Percentiles rank a stretch among this genome's conserved stretches.
These are phyloP conservation scores for Alternaria conjuncta DNA, from an alignment of 2,329 filamentous ascomycete genomes.

Conservation along the genomic window DNA sequence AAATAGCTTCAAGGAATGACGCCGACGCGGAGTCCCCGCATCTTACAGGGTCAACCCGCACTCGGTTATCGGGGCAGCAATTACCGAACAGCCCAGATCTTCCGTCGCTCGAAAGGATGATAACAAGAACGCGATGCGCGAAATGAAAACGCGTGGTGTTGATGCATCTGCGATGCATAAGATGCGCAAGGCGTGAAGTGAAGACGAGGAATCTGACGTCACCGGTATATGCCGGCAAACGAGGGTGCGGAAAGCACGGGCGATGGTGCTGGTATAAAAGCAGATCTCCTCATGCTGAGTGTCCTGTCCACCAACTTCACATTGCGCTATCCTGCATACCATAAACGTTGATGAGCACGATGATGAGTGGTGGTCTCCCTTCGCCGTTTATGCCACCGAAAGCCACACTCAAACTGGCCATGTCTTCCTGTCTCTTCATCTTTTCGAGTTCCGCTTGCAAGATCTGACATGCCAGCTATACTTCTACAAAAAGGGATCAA, in stretches of 20 bases:
- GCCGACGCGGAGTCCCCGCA: conserved; percentile 18
- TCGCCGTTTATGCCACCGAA: neutral
- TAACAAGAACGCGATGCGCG: neutral
- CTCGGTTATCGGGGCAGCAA: conserved; percentile 3
- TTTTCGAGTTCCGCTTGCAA: neutral
- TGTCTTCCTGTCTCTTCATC: neutral
- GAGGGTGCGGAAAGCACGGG: neutral
- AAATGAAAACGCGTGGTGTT: neutral
- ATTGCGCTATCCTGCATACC: neutral
- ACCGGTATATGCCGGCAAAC: neutral
- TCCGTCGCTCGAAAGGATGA: conserved; percentile 7
- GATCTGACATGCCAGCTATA: neutral
- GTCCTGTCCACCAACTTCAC: neutral
- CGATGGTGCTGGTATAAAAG: neutral
- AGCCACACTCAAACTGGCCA: neutral
- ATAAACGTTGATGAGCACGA: neutral
- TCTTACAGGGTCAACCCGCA: neutral
- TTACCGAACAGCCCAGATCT: conserved; percentile 8
- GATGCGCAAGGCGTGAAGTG: neutral
- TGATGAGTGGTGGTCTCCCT: neutral
- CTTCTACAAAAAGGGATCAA: neutral
- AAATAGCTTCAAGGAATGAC: neutral
- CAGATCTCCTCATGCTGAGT: neutral
- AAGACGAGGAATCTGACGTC: neutral
- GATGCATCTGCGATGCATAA: neutral